Evolutionary conservation across 2,329 filamentous ascomycete species (phyloP), one percentile per base, ranked within the genome.

Genomic region (Cryphonectria japonica): DNA sequence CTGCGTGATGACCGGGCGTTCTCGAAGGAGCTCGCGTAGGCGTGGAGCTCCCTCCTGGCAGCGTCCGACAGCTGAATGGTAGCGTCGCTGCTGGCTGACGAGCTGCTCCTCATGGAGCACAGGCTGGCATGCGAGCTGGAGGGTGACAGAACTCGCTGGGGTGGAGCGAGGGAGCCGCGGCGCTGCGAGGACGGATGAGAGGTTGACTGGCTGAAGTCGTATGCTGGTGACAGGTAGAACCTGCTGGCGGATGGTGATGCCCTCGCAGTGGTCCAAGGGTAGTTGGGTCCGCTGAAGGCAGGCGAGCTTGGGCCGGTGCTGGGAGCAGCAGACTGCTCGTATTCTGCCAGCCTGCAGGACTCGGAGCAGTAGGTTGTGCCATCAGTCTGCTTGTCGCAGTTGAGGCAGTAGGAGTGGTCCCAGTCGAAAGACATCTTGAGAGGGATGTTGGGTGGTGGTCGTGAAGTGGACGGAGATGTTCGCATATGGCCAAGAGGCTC

Each of bases 361-460:
- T 98, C 94, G 63, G 94, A 97, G 87, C 95, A 98, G 86, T 97
- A 97, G 75, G 93, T 90, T 73, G 91, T 91, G 70, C 90, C 90
- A 75, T 93, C 88, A 72, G 92, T 94, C 83, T 97, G 93, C 83
- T 92, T 92, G 84, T 98, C 95, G 85, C 95, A 98, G 84, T 92
- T 91, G 77, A 98, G 90, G 87, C 95, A 98, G 88, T 94, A 97
- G 82, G 97, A 92, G 81, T 92, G 93, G 77, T 93, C 93, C 94
- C 95, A 97, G 76, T 88, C 86, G 79, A 84, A 83, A 80, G 86
- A 84, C 85, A 88, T 88, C 75, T 79, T 83, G 79, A 73, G 46
- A 19, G n/a, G 52, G 32, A 43, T 64, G 34, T 7, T 65, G 67
- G 13, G 34, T 41, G 26, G 41, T 52, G 54, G 46, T 54, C 6